These are phyloP conservation scores for Ascochyta lentis DNA, from an alignment of 2,329 filamentous ascomycete species.

Conservation along the genomic window DNA sequence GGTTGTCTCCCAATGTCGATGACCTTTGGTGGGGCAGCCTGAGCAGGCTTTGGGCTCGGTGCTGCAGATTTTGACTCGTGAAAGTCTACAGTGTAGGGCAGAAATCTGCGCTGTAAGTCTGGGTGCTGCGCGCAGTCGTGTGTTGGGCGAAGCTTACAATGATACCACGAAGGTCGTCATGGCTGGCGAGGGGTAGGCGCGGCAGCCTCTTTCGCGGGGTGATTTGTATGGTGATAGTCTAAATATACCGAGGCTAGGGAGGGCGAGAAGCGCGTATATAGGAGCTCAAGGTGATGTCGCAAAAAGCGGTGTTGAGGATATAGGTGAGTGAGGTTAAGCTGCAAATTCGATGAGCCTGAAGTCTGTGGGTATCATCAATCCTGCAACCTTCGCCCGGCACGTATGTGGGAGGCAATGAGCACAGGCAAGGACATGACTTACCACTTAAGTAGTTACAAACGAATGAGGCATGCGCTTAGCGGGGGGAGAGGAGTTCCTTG, in stretches of 20 bases:
- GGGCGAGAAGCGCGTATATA: background rate
- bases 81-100: constrained; percentile 93
- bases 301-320: constrained; percentile 8
- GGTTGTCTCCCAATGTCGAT: constrained; percentile 57
- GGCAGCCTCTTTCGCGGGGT: constrained; percentile 9
- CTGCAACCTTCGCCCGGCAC: constrained; percentile 1
- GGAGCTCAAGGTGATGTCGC: constrained; percentile 11
- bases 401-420: constrained; percentile 8
- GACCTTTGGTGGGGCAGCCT: constrained; percentile 30
- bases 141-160: constrained; percentile 53
- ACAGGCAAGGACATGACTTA: constrained; percentile 12
- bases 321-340: background rate
- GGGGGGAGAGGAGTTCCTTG: constrained; percentile 21
- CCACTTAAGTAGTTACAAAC: constrained; percentile 14
- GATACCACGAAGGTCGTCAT: constrained; percentile 69
- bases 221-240: constrained; percentile 13
- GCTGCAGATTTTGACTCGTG: constrained; percentile 54
- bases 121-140: background rate
- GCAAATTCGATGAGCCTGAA: constrained; percentile 7
- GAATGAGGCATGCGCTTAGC: constrained; percentile 14
- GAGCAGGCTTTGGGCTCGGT: constrained; percentile 41
- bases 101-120: constrained; percentile 66
- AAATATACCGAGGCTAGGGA: constrained; percentile 5
- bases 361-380: constrained; percentile 16
- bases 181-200: constrained; percentile 21